Base-by-base conservation (phyloP, 192 early-diverging fungal species). In the Entomortierella beljakovae region DNA sequence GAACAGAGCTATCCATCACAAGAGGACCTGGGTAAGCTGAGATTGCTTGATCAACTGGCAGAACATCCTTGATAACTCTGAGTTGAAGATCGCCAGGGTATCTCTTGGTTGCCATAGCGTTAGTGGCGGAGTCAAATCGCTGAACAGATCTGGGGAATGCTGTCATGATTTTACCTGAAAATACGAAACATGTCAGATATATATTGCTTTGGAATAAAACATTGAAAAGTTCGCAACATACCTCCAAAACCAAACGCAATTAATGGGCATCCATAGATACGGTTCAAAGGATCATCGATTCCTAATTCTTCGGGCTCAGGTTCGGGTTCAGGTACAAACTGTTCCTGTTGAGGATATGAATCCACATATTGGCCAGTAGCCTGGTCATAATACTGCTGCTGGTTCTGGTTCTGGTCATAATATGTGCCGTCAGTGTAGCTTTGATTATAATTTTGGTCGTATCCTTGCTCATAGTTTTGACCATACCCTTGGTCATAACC, bases 211-310 rank as follows among this genome's bases (percentile, higher is more conserved):
- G 29, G 8, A 15, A 11, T 5, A n/a, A 61, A 20, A 31, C 4
- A 48, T 3, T 50, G 31, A 37, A 15, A 62, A 34, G 7, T 6
- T 20, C 26, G 5, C 11, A n/a, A 26, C 6, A 31, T 79, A 79
- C 75, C 92, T 59, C 92, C 92, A 83, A 93, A 92, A n/a, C 92
- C 92, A 80, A 93, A 92, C 0, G 90, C 81, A 20, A 88, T 80
- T 29, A 93, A 57, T 3, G 92, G 92, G 31, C 84, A 86, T 11
- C 87, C 87, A 48, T 81, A 64, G 50, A 65, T 52, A 43, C 87
- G 80, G 16, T 80, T 64, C 22, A 88, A 58, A 26, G 83, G 83
- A 57, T 84, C 84, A 40, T 70, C 71, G 18, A 66, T 58, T 26
- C 57, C 57, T 37, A 65, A 65, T 52, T 70, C 73, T 26, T 79